These are phyloP conservation scores for Suillus cothurnatus DNA, from an alignment of 768 basidiomycete species.

Conservation along the genomic window DNA sequence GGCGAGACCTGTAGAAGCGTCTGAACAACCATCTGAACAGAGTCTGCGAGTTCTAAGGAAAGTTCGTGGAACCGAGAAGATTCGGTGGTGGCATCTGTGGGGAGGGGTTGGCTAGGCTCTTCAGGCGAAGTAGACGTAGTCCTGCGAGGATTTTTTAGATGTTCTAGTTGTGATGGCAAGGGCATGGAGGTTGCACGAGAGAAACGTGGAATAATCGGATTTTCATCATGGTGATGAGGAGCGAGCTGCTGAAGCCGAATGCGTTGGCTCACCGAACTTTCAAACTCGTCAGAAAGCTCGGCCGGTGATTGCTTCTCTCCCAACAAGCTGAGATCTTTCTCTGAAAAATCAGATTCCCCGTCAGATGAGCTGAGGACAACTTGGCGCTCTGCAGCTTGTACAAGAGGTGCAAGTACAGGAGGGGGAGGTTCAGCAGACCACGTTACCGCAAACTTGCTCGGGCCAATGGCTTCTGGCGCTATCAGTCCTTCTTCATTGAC, in stretches of 20 bases:
- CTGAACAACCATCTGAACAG: constrained; percentile 87
- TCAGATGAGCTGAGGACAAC: constrained; percentile 50
- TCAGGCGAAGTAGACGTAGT: constrained; percentile 14
- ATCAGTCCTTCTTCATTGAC: constrained; percentile 44
- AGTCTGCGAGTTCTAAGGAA: constrained; percentile 88
- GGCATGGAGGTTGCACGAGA: constrained; percentile 81
- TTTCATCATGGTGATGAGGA: constrained; percentile 24
- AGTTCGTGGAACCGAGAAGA: constrained; percentile 59
- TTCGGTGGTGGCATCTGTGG: constrained; percentile 22
- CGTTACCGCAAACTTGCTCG: constrained; percentile 62
- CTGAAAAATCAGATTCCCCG: constrained; percentile 52
- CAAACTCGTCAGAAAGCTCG: constrained; percentile 35
- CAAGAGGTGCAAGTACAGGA: constrained; percentile 38
- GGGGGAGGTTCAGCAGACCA: constrained; percentile 53
- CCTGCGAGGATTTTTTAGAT: constrained; percentile 70
- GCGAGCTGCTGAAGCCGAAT: constrained; percentile 24
- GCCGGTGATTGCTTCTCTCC: constrained; percentile 33
- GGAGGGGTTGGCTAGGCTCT: constrained; percentile 18
- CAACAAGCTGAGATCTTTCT: constrained; percentile 38
- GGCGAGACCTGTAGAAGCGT: constrained; percentile 90
- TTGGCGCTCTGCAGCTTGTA: constrained; percentile 39
- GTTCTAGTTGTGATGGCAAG: constrained; percentile 74
- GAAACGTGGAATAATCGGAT: constrained; percentile 51
- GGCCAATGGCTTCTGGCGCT: constrained; percentile 46
- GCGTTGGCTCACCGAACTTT: constrained; percentile 27